These are phyloP conservation scores for Globisporangium spinosum DNA, from an alignment of 352 stramenopile species.

Conservation along the genomic window DNA sequence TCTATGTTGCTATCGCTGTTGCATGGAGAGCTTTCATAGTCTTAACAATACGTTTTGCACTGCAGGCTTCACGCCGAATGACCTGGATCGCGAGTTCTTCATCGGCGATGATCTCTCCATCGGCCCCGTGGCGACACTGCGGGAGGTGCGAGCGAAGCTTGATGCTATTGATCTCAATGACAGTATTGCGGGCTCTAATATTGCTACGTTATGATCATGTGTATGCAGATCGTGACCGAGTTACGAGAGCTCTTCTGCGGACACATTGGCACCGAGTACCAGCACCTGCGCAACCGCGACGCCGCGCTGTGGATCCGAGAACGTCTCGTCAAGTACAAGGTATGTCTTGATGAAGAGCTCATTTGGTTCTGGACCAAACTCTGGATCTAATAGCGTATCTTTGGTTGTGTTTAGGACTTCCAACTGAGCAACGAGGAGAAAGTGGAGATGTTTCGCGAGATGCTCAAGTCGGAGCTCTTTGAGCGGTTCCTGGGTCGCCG, in stretches of 20 bases:
- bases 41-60: background rate
- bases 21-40: background rate
- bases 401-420: constrained; percentile 25
- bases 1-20: background rate
- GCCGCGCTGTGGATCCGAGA: constrained; percentile 81
- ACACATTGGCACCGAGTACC: constrained; percentile 97
- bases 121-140: constrained; percentile 71
- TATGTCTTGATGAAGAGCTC: constrained; percentile 9
- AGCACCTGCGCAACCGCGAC: constrained; percentile 95
- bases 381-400: background rate
- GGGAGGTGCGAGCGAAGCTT: constrained; percentile 31
- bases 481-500: constrained; percentile 97
- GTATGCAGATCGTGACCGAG: constrained; percentile 89
- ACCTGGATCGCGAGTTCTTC: constrained; percentile 92
- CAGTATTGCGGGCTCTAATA: background rate
- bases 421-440: constrained; percentile 85
- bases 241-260: constrained; percentile 96
- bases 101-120: constrained; percentile 87
- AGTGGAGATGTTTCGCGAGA: constrained; percentile 91
- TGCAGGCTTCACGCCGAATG: constrained; percentile 86
- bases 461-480: constrained; percentile 96
- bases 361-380: background rate
- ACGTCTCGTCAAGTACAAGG: constrained; percentile 62
- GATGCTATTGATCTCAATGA: background rate
- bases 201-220: background rate